Evolutionary conservation across 2,329 filamentous ascomycete species (phyloP), one percentile per base, ranked within the genome.

Genomic region (Scedosporium boydii): DNA sequence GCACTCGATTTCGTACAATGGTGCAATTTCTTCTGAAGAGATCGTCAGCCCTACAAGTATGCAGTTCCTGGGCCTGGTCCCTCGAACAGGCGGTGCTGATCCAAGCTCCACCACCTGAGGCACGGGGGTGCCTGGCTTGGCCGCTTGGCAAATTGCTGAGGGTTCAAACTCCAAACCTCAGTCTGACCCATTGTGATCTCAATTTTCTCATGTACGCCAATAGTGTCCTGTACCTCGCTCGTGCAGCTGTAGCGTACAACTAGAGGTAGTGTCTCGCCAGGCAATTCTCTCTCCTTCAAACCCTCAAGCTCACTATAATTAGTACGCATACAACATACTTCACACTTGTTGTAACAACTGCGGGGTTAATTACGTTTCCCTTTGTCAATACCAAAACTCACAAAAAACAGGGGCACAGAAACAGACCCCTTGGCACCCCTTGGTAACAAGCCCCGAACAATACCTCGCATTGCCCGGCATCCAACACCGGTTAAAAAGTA

Each of bases 381-480:
- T 55, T 55, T 55, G 51, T 55, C 51, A 55, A 55, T 55, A 55
- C 51, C 51, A 55, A 55, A 55, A 55, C 51, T 55, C 51, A 55
- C 21, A 12, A 26, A 55, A 48, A 48, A 23, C 51, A 55, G 51
- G 51, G 51, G 51, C 51, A 55, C 21, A 18, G 23, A 18, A 18
- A 23, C 23, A 16, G 21, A 14, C 18, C 1, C 51, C 51, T 55
- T 23, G 23, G 51, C 51, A 55, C 51, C 34, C 34, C n/a, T 55
- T 55, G 18, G 51, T 55, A 23, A 14, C 51, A 55, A 27, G n/a
- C 51, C 51, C 3, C 6, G 18, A 18, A 12, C 51, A 55, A 55
- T 55, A 55, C 51, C 51, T 55, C 18, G 21, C 6, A 12, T 55
- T 27, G 51, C 51, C 51, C 12, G 51, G 51, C 51, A 23, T 14